A percentile compares a stretch with the other conserved stretches of the same genome.
These are phyloP conservation scores for Diaporthe helianthi DNA, from an alignment of 2,329 filamentous ascomycete genomes.

Conservation along the genomic window DNA sequence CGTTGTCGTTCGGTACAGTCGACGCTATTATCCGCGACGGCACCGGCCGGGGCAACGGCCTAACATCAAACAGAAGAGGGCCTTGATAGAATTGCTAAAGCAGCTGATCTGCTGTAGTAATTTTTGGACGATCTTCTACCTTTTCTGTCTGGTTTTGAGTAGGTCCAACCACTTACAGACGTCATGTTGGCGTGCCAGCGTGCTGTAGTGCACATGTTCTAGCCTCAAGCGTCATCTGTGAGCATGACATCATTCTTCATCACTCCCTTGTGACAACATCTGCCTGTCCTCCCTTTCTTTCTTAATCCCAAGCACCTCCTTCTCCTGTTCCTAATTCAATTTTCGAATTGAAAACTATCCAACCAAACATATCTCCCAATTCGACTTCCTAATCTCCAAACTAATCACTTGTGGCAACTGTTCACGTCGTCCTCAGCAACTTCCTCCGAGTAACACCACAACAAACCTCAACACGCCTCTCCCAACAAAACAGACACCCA, in stretches of 20 bases:
- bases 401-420: not conserved
- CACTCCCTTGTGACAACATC: not conserved
- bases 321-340: not conserved
- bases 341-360: not conserved
- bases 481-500: slow-evolving; percentile 27
- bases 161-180: slow-evolving; percentile 22
- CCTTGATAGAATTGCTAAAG: not conserved
- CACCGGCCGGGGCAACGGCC: not conserved
- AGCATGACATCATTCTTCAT: slow-evolving; percentile 26
- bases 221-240: slow-evolving; percentile 25
- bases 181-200: slow-evolving; percentile 9
- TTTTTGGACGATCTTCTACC: slow-evolving; percentile 9
- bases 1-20: not conserved
- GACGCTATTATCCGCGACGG: not conserved
- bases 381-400: not conserved
- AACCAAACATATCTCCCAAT: not conserved
- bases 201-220: slow-evolving; percentile 19
- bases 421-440: not conserved
- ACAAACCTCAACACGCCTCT: not conserved
- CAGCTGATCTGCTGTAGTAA: not conserved
- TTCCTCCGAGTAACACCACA: slow-evolving; percentile 22
- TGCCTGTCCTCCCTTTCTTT: slow-evolving; percentile 4
- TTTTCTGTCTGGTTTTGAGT: not conserved
- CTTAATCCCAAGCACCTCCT: not conserved
- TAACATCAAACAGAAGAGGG: not conserved